Base-by-base conservation (phyloP, 768 basidiomycete genomes). In the Rhodosporidiobolus sp. region DNA sequence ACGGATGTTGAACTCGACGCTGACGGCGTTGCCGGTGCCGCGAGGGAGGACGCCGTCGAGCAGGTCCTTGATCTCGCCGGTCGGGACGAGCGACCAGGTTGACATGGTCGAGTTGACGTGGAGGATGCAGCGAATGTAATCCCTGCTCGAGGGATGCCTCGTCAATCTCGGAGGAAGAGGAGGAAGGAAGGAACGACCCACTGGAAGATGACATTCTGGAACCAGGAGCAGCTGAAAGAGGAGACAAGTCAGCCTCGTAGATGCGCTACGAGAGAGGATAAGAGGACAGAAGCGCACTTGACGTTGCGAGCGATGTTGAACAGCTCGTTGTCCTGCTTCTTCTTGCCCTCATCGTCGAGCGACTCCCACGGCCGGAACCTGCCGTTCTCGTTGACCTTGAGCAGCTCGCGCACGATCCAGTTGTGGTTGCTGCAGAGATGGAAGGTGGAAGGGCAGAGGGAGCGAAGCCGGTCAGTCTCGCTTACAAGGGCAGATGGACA, bases 321-420 rank as follows among this genome's bases (percentile, higher is more conserved):
- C 35, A 77, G 19, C 11, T 67, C 69, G 34, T 72, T 43, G 57
- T 77, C 77, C 62, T 77, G 77, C 32, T 4, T 9, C 56, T 63
- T 59, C 56, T 56, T 55, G 4, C 16, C 45, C 20, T 60, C 65
- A 14, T 62, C 72, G 38, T 50, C 35, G 35, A 73, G 72, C 28
- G 26, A 14, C n/a, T 64, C 48, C 32, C 61, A 60, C 12, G 55
- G 57, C 20, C 52, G 80, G 79, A 84, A 89, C 4, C 81, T 84
- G 17, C 84, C 83, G 26, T 80, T 77, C 80, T 92, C 90, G 77
- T 92, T 90, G 80, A 77, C 54, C 48, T 53, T 32, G 43, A 61
- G 32, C 30, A 77, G 63, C 48, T 58, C 65, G 65, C 88, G 82
- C 0, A 89, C 89, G 59, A 90, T 85, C 77, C 84, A 91, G 89